A percentile compares a stretch with the other conserved stretches of the same genome.
phyloP scores from a whole-genome alignment of 805 yeast genomes.

The Starmerella riodocensis region DNA sequence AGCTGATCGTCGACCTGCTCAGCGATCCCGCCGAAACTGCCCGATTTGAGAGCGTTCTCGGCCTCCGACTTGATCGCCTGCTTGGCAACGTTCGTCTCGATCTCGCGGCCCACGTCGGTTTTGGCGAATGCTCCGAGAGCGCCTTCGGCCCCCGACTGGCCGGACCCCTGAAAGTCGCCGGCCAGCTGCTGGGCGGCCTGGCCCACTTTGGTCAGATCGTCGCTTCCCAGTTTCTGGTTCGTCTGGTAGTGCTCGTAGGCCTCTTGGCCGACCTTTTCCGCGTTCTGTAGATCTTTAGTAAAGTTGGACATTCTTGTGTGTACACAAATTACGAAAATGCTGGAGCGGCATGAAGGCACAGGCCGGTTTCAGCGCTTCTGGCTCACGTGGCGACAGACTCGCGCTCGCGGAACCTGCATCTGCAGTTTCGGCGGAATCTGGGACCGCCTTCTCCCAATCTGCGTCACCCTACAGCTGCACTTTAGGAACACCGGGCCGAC shows the following conservation, averaged over 20 bases:
- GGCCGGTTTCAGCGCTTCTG: too few relatives aligned
- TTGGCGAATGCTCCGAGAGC: conserved; percentile 1
- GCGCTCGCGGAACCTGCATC: too few relatives aligned
- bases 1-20: background rate
- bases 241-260: background rate
- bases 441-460: too few relatives aligned
- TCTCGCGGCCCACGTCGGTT: conserved; percentile 3
- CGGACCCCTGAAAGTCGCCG: background rate
- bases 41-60: conserved; percentile 2
- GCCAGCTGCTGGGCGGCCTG: background rate
- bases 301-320: background rate
- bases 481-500: too few relatives aligned
- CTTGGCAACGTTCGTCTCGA: conserved; percentile 5
- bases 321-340: too few relatives aligned
- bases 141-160: background rate
- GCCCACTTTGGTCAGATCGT: background rate
- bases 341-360: too few relatives aligned
- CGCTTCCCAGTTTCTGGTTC: background rate
- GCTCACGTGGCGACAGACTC: too few relatives aligned
- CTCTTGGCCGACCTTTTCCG: background rate
- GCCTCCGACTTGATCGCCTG: conserved; percentile 7
- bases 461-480: too few relatives aligned
- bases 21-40: conserved; percentile 2
- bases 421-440: too few relatives aligned
- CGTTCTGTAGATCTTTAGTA: background rate